A percentile compares a stretch with the other conserved stretches of the same genome.
Evolutionary conservation across 768 basidiomycete genomes (phyloP).

Genomic region (Kwoniella shandongensis): DNA sequence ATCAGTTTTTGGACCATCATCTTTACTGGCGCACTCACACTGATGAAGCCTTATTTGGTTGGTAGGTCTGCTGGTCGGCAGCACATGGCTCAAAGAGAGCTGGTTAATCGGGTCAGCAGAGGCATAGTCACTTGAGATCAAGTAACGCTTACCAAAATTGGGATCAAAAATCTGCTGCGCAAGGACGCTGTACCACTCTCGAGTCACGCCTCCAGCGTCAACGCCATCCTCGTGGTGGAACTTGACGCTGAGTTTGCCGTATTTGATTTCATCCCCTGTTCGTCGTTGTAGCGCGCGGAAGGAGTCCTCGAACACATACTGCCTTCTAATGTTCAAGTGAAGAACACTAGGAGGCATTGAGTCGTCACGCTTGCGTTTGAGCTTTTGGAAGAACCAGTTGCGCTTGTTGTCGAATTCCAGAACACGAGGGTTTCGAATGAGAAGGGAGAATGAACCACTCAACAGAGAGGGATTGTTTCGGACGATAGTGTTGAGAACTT

Average conservation of each 20-base stretch:
- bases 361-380: conserved; percentile 41
- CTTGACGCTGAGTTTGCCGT: conserved; percentile 92
- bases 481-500: conserved; percentile 94
- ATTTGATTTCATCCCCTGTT: conserved; percentile 93
- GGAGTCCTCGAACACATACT: conserved; percentile 95
- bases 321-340: conserved; percentile 47
- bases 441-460: conserved; percentile 94
- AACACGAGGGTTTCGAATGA: conserved; percentile 93
- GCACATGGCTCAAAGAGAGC: conserved; percentile 98
- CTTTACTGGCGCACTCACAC: conserved; percentile 16
- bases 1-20: conserved; percentile 52
- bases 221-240: conserved; percentile 98
- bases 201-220: conserved; percentile 95
- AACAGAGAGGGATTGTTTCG: conserved; percentile 96
- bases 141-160: conserved; percentile 62
- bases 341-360: conserved; percentile 23
- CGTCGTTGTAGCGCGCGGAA: conserved; percentile 87
- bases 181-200: conserved; percentile 98
- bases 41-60: conserved; percentile 61
- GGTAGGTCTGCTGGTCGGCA: conserved; percentile 90
- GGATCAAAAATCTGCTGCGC: conserved; percentile 99
- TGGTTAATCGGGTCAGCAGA: conserved; percentile 8
- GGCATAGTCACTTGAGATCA: conserved; percentile 8
- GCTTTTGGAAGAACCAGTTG: conserved; percentile 59
- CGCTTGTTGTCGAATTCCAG: conserved; percentile 99